Evolutionary conservation across 176 grass and related monocot genomes (phyloP).

Genomic region (Echinochloa phyllopogon): DNA sequence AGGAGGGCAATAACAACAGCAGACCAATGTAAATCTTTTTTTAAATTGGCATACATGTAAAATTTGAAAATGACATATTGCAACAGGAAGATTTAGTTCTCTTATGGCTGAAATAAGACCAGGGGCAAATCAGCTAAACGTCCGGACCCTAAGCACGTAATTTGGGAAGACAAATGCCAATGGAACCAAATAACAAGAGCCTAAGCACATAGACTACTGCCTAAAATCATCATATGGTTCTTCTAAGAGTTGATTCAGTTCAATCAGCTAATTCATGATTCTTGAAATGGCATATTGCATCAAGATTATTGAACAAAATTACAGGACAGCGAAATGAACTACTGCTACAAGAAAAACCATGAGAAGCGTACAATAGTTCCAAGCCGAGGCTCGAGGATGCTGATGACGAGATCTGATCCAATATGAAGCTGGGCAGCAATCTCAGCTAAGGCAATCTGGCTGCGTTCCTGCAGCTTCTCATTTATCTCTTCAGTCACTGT

Average conservation of each 20-base stretch:
- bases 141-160: neutral
- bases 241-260: neutral
- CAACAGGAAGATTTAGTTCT: neutral
- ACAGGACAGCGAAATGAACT: neutral
- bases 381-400: slow-evolving; percentile 83
- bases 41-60: neutral
- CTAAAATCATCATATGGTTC: neutral
- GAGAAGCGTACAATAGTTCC: slow-evolving; percentile 63
- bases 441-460: slow-evolving; percentile 91
- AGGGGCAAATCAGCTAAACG: neutral
- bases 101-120: neutral
- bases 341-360: slow-evolving; percentile 1
- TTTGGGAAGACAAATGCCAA: slow-evolving; percentile 1
- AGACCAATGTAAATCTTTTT: slow-evolving; percentile 9
- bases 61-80: neutral
- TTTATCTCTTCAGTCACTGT: slow-evolving; percentile 90
- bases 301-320: neutral
- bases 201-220: neutral
- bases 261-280: slow-evolving; percentile 10
- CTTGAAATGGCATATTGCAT: slow-evolving; percentile 21
- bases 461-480: slow-evolving; percentile 88
- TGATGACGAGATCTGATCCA: slow-evolving; percentile 82
- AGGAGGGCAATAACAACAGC: slow-evolving; percentile 11
- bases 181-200: neutral
- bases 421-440: slow-evolving; percentile 88